Evolutionary conservation across 2,329 filamentous ascomycete genomes (phyloP).

Genomic region (Didymella glomerata): DNA sequence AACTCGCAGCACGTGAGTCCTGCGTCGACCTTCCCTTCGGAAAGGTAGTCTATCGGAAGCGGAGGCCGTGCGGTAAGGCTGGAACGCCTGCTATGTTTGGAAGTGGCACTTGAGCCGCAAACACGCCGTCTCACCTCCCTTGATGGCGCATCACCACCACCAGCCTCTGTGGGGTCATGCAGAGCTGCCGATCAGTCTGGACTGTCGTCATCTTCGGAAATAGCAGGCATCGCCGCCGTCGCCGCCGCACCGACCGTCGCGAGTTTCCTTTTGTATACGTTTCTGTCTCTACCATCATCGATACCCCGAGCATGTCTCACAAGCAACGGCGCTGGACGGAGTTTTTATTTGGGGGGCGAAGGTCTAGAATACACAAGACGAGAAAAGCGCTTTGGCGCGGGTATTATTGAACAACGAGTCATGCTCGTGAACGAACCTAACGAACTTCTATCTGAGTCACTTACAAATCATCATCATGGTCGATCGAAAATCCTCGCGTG

Average conservation of each 20-base stretch:
- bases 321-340: slow-evolving; percentile 30
- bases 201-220: slow-evolving; percentile 11
- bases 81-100: slow-evolving; percentile 20
- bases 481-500: not conserved
- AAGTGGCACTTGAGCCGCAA: slow-evolving; percentile 17
- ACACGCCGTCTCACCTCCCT: slow-evolving; percentile 27
- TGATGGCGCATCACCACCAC: slow-evolving; percentile 10
- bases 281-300: slow-evolving; percentile 24
- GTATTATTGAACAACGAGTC: not conserved
- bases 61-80: slow-evolving; percentile 23
- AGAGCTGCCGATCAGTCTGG: slow-evolving; percentile 12
- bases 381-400: slow-evolving; percentile 11
- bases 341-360: slow-evolving; percentile 14
- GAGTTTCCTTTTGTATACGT: slow-evolving; percentile 12
- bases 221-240: slow-evolving; percentile 3
- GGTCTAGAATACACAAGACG: slow-evolving; percentile 4
- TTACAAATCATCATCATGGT: not conserved
- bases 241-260: slow-evolving; percentile 2
- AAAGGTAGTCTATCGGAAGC: slow-evolving; percentile 34
- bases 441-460: not conserved
- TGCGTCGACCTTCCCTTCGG: slow-evolving; percentile 43
- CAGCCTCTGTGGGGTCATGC: slow-evolving; percentile 17
- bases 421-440: not conserved
- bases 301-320: slow-evolving; percentile 36
- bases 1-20: slow-evolving; percentile 51